Conservation (phyloP, 1,284 basidiomycete species). For the Ganoderma resinaceum region DNA sequence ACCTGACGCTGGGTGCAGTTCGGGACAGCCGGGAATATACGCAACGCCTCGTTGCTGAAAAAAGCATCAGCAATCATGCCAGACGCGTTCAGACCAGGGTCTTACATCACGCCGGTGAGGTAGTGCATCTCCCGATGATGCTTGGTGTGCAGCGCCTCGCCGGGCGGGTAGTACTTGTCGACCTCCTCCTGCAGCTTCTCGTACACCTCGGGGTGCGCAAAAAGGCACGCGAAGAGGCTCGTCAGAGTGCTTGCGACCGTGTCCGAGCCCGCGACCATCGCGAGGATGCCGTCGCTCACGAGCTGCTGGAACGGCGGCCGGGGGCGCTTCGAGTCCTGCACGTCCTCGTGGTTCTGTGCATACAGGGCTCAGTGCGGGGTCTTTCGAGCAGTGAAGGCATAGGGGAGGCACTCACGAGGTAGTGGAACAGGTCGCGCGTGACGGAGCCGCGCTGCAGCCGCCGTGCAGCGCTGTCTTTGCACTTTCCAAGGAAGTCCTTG, state of each 20-base stretch:
- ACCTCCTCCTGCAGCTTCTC: conserved; percentile 36
- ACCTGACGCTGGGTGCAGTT: conserved; percentile 58
- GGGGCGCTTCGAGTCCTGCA: conserved; percentile 16
- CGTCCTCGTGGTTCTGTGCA: conserved; percentile 32
- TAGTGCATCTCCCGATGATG: conserved; percentile 39
- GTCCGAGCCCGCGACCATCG: conserved; percentile 41
- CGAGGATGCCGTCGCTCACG: conserved; percentile 28
- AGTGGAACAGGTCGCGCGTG: not conserved
- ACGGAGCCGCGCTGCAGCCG: not conserved
- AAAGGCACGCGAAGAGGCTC: conserved; percentile 32
- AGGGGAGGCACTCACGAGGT: not conserved
- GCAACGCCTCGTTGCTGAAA: conserved; percentile 62
- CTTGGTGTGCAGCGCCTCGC: conserved; percentile 36
- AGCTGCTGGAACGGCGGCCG: conserved; percentile 23
- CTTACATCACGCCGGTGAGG: conserved; percentile 42
- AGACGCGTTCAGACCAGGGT: not conserved
- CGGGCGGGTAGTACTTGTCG: conserved; percentile 37
- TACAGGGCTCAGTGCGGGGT: not conserved
- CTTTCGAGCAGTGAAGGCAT: not conserved
- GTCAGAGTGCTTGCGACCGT: conserved; percentile 37
- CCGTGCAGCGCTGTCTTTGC: not conserved
- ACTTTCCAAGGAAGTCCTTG: not conserved
- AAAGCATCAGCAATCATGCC: not conserved
- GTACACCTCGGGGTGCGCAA: conserved; percentile 32
- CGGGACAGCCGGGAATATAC: conserved; percentile 61